phyloP scores from a whole-genome alignment of 169 alveolate species.

The Cryptosporidium meleagridis region DNA sequence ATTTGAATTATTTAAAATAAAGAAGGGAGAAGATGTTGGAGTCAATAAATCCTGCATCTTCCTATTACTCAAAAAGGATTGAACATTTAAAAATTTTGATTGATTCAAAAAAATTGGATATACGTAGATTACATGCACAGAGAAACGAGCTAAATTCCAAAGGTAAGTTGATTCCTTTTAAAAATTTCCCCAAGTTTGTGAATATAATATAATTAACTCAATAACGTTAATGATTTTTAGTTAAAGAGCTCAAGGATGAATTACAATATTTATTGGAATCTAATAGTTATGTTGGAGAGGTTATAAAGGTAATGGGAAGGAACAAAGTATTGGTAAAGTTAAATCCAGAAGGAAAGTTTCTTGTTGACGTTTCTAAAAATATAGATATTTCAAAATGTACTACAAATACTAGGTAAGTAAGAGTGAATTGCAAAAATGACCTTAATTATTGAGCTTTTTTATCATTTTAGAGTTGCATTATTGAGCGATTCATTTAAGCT shows the following conservation, averaged over 20 bases:
- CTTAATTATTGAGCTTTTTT: too few species aligned
- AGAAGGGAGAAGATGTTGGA: neutral
- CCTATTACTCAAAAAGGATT: conserved; percentile 18
- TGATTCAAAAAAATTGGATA: conserved; percentile 77
- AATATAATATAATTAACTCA: neutral
- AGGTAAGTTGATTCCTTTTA: conserved; percentile 77
- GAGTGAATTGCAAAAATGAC: too few species aligned
- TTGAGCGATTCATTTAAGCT: conserved; percentile 89
- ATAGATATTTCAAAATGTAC: conserved; percentile 92
- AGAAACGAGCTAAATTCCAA: conserved; percentile 96
- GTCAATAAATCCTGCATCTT: conserved; percentile 12
- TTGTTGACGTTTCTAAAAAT: conserved; percentile 92
- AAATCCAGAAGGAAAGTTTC: conserved; percentile 97
- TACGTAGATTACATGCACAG: conserved; percentile 95
- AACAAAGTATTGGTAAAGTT: conserved; percentile 96
- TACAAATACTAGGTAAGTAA: conserved; percentile 90
- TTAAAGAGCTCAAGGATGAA: conserved; percentile 95
- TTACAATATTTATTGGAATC: conserved; percentile 93
- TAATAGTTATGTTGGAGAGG: conserved; percentile 98
- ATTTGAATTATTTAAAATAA: neutral
- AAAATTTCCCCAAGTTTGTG: too few species aligned
- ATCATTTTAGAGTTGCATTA: conserved; percentile 80
- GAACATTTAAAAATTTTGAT: conserved; percentile 39
- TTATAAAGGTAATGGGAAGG: conserved; percentile 97
- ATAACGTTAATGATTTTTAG: conserved; percentile 70